Evolutionary conservation across 805 yeast species (phyloP).

Genomic region (baker's yeast (Saccharomyces cerevisiae)): DNA sequence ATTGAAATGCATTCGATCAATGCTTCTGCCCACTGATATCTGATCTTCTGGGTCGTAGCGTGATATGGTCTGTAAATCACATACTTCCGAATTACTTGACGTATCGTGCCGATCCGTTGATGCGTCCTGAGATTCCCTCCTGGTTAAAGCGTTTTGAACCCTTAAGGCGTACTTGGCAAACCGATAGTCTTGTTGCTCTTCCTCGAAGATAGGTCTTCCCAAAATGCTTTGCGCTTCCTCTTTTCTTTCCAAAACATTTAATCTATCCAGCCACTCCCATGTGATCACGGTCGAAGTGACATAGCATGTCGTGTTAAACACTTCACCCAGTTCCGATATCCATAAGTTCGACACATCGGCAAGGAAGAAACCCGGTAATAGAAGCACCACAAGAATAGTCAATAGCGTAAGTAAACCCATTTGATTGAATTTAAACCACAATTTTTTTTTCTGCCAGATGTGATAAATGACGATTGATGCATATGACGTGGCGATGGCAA

Average conservation of each 20-base stretch:
- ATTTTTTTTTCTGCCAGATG: slow-evolving; percentile 42
- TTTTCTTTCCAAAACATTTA: slow-evolving; percentile 46
- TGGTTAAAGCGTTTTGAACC: slow-evolving; percentile 21
- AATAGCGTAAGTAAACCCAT: slow-evolving; percentile 50
- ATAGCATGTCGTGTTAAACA: slow-evolving; percentile 65
- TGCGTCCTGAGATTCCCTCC: slow-evolving; percentile 6
- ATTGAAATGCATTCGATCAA: slow-evolving; percentile 15
- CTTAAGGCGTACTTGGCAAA: slow-evolving; percentile 25
- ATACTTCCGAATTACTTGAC: background rate
- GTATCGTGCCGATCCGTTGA: background rate
- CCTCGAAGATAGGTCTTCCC: slow-evolving; percentile 70
- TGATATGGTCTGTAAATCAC: background rate
- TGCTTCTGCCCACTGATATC: slow-evolving; percentile 3
- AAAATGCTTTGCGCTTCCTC: slow-evolving; percentile 63
- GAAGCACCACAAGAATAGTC: slow-evolving; percentile 46
- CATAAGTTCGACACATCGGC: slow-evolving; percentile 71
- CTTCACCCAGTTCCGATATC: slow-evolving; percentile 65
- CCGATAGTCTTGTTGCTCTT: slow-evolving; percentile 36
- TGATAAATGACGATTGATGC: slow-evolving; percentile 55
- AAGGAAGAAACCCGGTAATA: slow-evolving; percentile 62
- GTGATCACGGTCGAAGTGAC: slow-evolving; percentile 64
- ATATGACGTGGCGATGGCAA: slow-evolving; percentile 61
- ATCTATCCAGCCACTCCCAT: slow-evolving; percentile 80
- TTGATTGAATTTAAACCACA: slow-evolving; percentile 37
- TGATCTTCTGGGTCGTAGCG: background rate